Evolutionary conservation across 1,139 yeast genomes (phyloP), one percentile per base, ranked within the genome.

Genomic region (Blastobotrys arbuscula): DNA sequence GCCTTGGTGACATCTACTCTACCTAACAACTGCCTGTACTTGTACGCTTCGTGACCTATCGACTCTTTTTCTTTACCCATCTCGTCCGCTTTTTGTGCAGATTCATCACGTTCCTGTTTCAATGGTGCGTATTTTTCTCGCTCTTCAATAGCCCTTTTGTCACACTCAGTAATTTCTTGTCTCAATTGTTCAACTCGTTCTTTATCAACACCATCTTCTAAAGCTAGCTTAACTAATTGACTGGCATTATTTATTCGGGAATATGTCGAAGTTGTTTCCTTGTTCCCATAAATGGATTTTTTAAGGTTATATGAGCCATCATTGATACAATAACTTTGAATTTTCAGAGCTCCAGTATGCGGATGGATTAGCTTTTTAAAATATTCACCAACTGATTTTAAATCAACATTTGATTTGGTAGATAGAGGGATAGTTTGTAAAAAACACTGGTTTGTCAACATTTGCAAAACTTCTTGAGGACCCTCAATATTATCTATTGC

Each of bases 401-500:
- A 24, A 19, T 36, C 12, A 2, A 7, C n/a, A 19, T 7, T 19
- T 5, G 24, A n/a, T 36, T 9, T 63, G 15, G 68, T 66, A 0
- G 84, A 62, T 6, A 82, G 81, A 0, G 97, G 96, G 34, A 86
- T 78, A 43, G 70, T 66, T 54, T 85, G 79, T 23, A 89, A 66
- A 40, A 71, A 72, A 13, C 78, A 70, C 28, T 75, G 74, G 52
- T 78, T 82, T 56, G 84, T 81, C 43, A 92, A 72, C 88, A 86
- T 87, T 48, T 76, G 73, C 43, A 88, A 62, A 1, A 92, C 95
- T n/a, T 78, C 76, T 9, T 66, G 62, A 1, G 96, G 96, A 0
- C 96, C 98, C 1, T 69, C 67, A 1, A 92, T 61, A 53, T 79
- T 79, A 59, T 92, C 97, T 1, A 79, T 67, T 34, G 89, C 59